These are phyloP conservation scores for Penicillium mononematosum DNA, from an alignment of 495 filamentous ascomycete genomes.

Conservation along the genomic window DNA sequence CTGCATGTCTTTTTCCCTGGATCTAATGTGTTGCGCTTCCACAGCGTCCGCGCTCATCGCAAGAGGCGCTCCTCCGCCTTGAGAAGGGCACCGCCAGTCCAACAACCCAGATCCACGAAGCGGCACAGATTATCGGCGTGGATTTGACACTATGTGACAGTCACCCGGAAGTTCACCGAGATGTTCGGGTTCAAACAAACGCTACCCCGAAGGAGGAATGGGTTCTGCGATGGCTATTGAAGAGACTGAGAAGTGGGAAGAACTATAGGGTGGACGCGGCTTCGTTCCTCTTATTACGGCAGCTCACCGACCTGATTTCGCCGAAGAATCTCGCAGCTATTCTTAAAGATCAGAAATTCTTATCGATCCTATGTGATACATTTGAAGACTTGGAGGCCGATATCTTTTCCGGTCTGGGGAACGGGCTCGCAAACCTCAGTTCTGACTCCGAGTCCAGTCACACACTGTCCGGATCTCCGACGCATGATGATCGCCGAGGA, in stretches of 20 bases:
- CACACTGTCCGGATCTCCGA: slow-evolving; percentile 40
- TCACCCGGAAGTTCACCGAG: slow-evolving; percentile 34
- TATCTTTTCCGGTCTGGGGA: slow-evolving; percentile 33
- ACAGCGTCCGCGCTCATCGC: slow-evolving; percentile 45
- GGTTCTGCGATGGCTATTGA: slow-evolving; percentile 66
- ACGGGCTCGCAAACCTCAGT: slow-evolving; percentile 23
- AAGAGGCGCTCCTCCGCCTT: slow-evolving; percentile 51
- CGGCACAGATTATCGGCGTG: slow-evolving; percentile 49
- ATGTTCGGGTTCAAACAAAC: slow-evolving; percentile 25
- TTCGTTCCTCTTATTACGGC: slow-evolving; percentile 50
- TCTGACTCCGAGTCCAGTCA: slow-evolving; percentile 40
- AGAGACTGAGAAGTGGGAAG: slow-evolving; percentile 50
- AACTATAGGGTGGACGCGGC: slow-evolving; percentile 44
- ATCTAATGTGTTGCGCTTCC: slow-evolving; percentile 18
- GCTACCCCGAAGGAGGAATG: slow-evolving; percentile 59
- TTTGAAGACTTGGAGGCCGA: slow-evolving; percentile 41
- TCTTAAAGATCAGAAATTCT: slow-evolving; percentile 51
- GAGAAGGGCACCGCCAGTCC: slow-evolving; percentile 50
- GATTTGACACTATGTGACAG: slow-evolving; percentile 40
- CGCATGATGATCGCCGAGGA: slow-evolving; percentile 23
- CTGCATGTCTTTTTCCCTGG: not conserved
- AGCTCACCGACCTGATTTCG: slow-evolving; percentile 48
- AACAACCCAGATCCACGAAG: slow-evolving; percentile 42
- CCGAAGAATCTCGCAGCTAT: slow-evolving; percentile 47
- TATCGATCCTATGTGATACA: slow-evolving; percentile 41